Evolutionary conservation across 164 flowering plant species (phyloP).

Genomic region (Kalanchoe fedtschenkoi): DNA sequence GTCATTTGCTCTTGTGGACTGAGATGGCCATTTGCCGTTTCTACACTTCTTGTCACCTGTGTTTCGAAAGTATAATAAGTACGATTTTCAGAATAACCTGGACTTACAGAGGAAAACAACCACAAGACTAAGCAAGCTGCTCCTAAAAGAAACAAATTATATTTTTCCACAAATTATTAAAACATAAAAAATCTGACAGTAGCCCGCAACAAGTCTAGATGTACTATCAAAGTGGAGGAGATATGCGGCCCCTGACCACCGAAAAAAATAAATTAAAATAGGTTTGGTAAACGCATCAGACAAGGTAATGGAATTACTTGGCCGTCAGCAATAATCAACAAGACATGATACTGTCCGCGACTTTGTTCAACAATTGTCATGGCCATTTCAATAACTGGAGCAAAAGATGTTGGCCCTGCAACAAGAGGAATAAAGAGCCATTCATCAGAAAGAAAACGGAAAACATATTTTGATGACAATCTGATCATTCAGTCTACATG

Average conservation of each 20-base stretch:
- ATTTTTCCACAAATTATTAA: slow-evolving; percentile 26
- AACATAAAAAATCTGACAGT: no score
- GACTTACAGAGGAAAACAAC: neutral
- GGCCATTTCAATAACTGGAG: slow-evolving; percentile 64
- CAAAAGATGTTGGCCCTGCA: slow-evolving; percentile 72
- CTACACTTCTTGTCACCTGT: slow-evolving; percentile 8
- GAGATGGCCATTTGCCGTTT: neutral
- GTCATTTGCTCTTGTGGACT: slow-evolving; percentile 6
- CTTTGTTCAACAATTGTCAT: slow-evolving; percentile 56
- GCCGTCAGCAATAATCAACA: slow-evolving; percentile 75
- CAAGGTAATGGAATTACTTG: slow-evolving; percentile 33
- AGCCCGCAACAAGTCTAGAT: no score
- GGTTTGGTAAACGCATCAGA: no score
- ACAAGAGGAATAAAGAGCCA: neutral
- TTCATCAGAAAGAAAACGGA: neutral
- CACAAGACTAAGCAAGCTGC: slow-evolving; percentile 62
- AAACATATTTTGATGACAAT: neutral
- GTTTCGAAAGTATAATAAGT: neutral
- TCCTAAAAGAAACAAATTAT: slow-evolving; percentile 54
- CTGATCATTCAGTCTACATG: neutral
- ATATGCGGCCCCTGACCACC: no score
- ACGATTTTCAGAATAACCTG: neutral
- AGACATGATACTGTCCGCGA: slow-evolving; percentile 67
- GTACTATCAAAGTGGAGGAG: no score
- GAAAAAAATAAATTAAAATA: no score